phyloP scores from a whole-genome alignment of 83 land plant species.

The Diphasiastrum complanatum region DNA sequence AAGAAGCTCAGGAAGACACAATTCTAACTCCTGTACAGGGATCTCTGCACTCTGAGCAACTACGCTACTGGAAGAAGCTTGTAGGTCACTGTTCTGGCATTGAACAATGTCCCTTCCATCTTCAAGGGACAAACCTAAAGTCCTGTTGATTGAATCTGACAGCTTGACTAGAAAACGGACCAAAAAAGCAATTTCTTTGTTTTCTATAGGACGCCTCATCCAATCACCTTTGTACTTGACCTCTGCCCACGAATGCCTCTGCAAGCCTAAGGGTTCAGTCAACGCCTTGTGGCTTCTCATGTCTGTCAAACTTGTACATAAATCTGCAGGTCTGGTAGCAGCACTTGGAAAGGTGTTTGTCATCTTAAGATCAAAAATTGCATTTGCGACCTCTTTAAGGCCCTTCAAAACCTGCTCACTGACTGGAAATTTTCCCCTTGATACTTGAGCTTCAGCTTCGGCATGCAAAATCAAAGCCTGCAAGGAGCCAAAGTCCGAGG shows the following conservation, averaged over 20 bases:
- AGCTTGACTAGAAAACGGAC: constrained; percentile 55
- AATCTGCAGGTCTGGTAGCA: too few relatives aligned
- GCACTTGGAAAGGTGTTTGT: constrained; percentile 1
- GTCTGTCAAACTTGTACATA: background rate
- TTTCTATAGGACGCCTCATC: constrained; percentile 82
- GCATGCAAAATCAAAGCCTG: constrained; percentile 35
- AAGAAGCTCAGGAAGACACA: too few relatives aligned
- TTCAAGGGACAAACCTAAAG: constrained; percentile 46
- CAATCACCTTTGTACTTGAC: constrained; percentile 80
- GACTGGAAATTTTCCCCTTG: constrained; percentile 17
- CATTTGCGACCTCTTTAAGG: constrained; percentile 20
- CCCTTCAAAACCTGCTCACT: constrained; percentile 17
- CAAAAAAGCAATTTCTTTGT: constrained; percentile 72
- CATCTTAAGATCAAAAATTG: constrained; percentile 17
- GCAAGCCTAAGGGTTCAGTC: constrained; percentile 13
- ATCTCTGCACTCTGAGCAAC: too few relatives aligned
- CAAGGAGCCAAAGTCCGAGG: background rate
- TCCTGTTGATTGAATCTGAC: constrained; percentile 50
- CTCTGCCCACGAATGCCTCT: constrained; percentile 34
- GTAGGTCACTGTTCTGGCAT: too few relatives aligned
- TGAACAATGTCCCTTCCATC: background rate
- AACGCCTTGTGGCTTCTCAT: too few relatives aligned
- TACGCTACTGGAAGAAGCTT: too few relatives aligned
- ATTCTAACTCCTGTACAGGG: too few relatives aligned
- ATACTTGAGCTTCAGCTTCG: constrained; percentile 25